Conservation (phyloP, 148 eudicot genomes). For the Rhododendron simsii region DNA sequence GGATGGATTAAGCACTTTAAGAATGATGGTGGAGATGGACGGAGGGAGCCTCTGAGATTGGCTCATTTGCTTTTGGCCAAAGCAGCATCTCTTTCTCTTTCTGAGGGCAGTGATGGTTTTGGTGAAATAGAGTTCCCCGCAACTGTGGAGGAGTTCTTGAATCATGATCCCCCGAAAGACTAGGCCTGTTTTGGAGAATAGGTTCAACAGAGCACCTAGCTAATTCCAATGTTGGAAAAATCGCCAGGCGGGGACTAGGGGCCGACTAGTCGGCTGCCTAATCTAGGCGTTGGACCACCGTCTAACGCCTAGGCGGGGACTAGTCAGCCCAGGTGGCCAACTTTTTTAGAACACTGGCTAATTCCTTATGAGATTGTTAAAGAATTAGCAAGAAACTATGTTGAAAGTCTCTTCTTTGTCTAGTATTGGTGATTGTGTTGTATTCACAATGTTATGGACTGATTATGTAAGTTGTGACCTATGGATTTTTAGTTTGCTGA, state of each 20-base stretch:
- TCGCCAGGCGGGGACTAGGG: neutral
- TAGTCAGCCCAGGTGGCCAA: neutral
- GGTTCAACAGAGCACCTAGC: neutral
- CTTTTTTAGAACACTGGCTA: neutral
- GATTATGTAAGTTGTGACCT: neutral
- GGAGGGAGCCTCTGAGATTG: conserved; percentile 58
- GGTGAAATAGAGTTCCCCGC: conserved; percentile 61
- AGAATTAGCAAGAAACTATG: neutral
- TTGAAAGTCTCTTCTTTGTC: neutral
- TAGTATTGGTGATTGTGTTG: neutral
- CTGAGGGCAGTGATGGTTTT: conserved; percentile 28
- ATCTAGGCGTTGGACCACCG: neutral
- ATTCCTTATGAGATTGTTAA: neutral
- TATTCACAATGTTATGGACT: neutral
- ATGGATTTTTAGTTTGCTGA: neutral
- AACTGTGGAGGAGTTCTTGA: conserved; percentile 65
- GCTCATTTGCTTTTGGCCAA: conserved; percentile 76
- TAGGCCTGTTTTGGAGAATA: neutral
- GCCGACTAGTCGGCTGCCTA: neutral
- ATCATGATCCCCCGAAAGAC: conserved; percentile 50
- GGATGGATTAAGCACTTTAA: conserved; percentile 65
- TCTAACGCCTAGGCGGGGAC: neutral
- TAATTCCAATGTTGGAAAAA: neutral
- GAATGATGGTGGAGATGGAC: conserved; percentile 22
- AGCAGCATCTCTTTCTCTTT: conserved; percentile 42